phyloP scores from a whole-genome alignment of 768 basidiomycete species.

The Pulveroboletus sp. region DNA sequence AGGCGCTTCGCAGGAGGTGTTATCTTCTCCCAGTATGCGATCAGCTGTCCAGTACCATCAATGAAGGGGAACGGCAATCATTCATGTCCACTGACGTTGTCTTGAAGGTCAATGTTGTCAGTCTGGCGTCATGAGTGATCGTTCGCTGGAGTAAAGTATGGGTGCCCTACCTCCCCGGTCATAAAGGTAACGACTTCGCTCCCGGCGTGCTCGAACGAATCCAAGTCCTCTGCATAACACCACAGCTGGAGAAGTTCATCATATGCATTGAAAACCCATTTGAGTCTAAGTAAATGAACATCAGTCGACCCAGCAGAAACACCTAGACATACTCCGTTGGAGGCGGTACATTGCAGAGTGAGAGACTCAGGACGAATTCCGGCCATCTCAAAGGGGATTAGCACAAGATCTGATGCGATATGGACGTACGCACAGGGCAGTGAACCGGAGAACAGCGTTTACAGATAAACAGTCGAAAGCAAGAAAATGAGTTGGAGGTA shows the following conservation, averaged over 20 bases:
- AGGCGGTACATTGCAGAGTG: conserved; percentile 63
- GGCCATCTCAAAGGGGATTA: conserved; percentile 50
- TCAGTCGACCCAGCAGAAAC: background rate
- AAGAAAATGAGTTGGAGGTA: conserved; percentile 68
- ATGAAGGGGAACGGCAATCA: background rate
- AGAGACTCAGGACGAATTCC: conserved; percentile 62
- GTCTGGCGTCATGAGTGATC: conserved; percentile 8
- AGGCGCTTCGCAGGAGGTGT: conserved; percentile 52
- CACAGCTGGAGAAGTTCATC: conserved; percentile 60
- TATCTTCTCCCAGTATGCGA: conserved; percentile 56
- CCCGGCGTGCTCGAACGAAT: conserved; percentile 60
- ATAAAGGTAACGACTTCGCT: conserved; percentile 55
- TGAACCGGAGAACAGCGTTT: conserved; percentile 57
- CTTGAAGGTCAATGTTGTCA: conserved; percentile 49
- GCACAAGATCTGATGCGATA: background rate
- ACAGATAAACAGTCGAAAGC: conserved; percentile 60
- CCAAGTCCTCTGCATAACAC: conserved; percentile 62
- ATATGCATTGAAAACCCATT: conserved; percentile 56
- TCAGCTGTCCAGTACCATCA: conserved; percentile 42
- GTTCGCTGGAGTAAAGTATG: background rate
- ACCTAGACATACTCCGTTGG: conserved; percentile 53
- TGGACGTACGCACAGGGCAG: conserved; percentile 49
- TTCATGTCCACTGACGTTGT: conserved; percentile 47
- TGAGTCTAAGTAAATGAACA: conserved; percentile 38
- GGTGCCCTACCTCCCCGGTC: conserved; percentile 49